These are phyloP conservation scores for Wickerhamiella allomyrinae DNA, from an alignment of 805 yeast genomes.

Conservation along the genomic window DNA sequence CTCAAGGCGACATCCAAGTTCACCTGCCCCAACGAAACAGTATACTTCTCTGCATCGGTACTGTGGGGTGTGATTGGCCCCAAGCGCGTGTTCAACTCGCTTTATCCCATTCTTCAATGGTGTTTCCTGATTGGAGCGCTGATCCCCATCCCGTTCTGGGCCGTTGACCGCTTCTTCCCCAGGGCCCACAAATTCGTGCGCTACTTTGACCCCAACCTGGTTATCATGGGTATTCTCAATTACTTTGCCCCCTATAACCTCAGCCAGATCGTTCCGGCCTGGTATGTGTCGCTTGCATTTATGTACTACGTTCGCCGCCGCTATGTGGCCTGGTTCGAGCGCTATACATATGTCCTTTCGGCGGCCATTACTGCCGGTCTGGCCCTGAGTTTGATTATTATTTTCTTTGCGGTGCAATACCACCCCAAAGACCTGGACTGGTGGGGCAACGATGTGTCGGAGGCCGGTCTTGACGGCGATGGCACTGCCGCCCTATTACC, in stretches of 20 bases:
- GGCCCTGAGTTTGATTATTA: constrained; percentile 41
- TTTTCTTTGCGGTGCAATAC: constrained; percentile 38
- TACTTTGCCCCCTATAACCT: constrained; percentile 16
- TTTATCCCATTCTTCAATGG: constrained; percentile 50
- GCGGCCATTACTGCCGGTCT: constrained; percentile 46
- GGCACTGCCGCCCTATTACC: constrained; percentile 3
- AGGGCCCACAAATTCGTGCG: constrained; percentile 31
- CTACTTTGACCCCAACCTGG: constrained; percentile 32
- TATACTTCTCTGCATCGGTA: constrained; percentile 37
- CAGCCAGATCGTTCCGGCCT: constrained; percentile 8
- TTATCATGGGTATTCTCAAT: constrained; percentile 9
- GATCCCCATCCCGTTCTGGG: constrained; percentile 16
- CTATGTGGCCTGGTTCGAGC: constrained; percentile 40
- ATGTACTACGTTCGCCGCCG: constrained; percentile 27
- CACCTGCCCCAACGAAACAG: constrained; percentile 27
- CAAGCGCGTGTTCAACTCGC: constrained; percentile 31
- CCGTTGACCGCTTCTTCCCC: constrained; percentile 15
- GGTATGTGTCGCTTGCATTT: constrained; percentile 9
- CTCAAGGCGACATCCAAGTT: constrained; percentile 28
- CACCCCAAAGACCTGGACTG: constrained; percentile 31
- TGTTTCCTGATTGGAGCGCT: constrained; percentile 44
- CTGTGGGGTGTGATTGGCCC: constrained; percentile 54
- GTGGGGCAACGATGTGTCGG: constrained; percentile 44
- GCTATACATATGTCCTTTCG: constrained; percentile 36
- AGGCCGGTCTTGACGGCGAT: constrained; percentile 15